Base-by-base conservation (phyloP, 108 stramenopile species). In the Stephanodiscus triporus region DNA sequence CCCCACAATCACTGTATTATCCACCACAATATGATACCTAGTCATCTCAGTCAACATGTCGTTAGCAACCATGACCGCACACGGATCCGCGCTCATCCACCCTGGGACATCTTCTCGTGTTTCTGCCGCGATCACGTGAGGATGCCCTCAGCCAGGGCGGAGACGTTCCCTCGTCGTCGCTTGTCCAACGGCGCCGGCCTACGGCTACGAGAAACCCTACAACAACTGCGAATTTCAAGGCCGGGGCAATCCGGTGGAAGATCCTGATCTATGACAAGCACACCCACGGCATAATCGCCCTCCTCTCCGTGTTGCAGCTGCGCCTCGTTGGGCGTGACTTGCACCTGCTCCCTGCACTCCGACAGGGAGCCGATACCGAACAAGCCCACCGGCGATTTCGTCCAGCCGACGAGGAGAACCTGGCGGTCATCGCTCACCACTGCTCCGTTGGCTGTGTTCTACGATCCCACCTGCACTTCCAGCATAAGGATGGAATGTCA, bases 301-400 rank as follows among this genome's bases (percentile, higher is more conserved):
- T 99, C 9, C 75, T 98, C 13, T 89, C 89, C 59, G 97, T 99
- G 17, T 88, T 92, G 54, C 94, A 93, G 73, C 89, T 99, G 22
- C 92, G 99, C 14, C n/a, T 82, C 91, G 37, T 87, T 90, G 9
- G 99, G 99, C 42, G 98, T 99, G 23, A 99, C 99, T 86, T 99
- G 14, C 99, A 99, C 73, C 85, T 97, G 70, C 80, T 97, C 63
- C n/a, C 85, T 96, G 29, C 71, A 84, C 45, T 83, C 87, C 40
- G 95, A 95, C 61, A 88, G 98, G 0, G 96, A 97, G 58, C 81
- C 94, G 56, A 97, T 99, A 48, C 97, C 97, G 20, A 98, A 99
- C 79, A 98, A 98, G 2, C 96, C 97, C 3, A 98, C 94, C 38
- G 87, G 99, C 10, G 99, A 99, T 86, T 98, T 99, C 79, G 88